Percentiles rank a stretch among this genome's conserved stretches.
phyloP scores from a whole-genome alignment of 2,329 filamentous ascomycete species.

The Capronia americana region DNA sequence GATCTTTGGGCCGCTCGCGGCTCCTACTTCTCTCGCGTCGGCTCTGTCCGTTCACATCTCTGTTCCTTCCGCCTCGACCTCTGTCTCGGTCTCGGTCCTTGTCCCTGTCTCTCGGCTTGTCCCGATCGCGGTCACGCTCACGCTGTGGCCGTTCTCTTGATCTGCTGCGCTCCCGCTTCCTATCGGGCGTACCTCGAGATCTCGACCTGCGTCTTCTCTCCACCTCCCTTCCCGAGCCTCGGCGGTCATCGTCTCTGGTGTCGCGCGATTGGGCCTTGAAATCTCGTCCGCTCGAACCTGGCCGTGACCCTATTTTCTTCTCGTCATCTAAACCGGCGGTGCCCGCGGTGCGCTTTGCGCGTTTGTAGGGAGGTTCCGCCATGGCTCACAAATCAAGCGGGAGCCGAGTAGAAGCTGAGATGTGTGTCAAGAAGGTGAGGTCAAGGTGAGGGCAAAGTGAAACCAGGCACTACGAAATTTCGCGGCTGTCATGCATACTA shows the following conservation, averaged over 20 bases:
- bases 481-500: not conserved
- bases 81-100: conserved; percentile 18
- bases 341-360: conserved; percentile 61
- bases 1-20: conserved; percentile 44
- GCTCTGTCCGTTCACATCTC: conserved; percentile 48
- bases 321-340: conserved; percentile 66
- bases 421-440: too few species aligned
- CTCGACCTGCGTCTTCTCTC: conserved; percentile 35
- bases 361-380: conserved; percentile 61
- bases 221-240: conserved; percentile 29
- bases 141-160: conserved; percentile 48
- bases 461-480: conserved; percentile 3
- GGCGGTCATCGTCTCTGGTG: conserved; percentile 27
- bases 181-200: conserved; percentile 41
- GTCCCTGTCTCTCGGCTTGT: conserved; percentile 17
- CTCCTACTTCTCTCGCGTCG: conserved; percentile 46
- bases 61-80: conserved; percentile 44
- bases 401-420: not conserved
- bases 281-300: conserved; percentile 49
- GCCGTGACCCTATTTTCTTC: conserved; percentile 42
- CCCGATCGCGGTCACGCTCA: conserved; percentile 40
- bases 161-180: conserved; percentile 51
- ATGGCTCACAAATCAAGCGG: conserved; percentile 43
- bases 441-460: not conserved
- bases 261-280: conserved; percentile 41